Conservation (phyloP, 2,329 filamentous ascomycete genomes). For the Talaromyces sp. region DNA sequence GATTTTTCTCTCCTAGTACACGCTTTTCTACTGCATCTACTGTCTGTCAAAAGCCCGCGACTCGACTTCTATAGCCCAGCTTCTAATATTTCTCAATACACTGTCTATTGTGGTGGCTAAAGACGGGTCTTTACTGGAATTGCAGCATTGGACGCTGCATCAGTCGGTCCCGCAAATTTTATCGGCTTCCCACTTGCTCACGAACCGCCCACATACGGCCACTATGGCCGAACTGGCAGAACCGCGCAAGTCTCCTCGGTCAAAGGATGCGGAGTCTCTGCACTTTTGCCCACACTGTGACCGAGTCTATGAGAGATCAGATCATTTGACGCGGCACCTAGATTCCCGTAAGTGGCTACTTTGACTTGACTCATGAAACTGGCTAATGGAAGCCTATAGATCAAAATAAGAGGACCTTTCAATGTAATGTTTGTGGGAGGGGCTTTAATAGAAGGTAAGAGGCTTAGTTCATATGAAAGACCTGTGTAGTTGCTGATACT, state of each 20-base stretch:
- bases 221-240: not conserved
- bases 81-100: not conserved
- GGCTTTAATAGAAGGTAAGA: not conserved
- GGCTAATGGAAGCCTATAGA: not conserved
- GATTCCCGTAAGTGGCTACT: not conserved
- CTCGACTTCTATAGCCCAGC: not conserved
- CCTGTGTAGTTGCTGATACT: not conserved
- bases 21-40: not conserved
- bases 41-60: not conserved
- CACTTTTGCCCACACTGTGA: not conserved
- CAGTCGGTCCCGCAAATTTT: not conserved
- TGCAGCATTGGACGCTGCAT: not conserved
- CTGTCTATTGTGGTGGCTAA: not conserved
- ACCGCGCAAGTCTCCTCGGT: not conserved
- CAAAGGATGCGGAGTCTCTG: not conserved
- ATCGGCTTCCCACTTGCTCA: not conserved
- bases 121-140: not conserved
- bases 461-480: not conserved
- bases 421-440: not conserved
- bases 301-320: not conserved
- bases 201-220: not conserved
- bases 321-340: not conserved
- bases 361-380: not conserved
- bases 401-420: not conserved
- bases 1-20: not conserved